phyloP scores from a whole-genome alignment of 2,329 filamentous ascomycete genomes.

The Fusarium xyrophilum region DNA sequence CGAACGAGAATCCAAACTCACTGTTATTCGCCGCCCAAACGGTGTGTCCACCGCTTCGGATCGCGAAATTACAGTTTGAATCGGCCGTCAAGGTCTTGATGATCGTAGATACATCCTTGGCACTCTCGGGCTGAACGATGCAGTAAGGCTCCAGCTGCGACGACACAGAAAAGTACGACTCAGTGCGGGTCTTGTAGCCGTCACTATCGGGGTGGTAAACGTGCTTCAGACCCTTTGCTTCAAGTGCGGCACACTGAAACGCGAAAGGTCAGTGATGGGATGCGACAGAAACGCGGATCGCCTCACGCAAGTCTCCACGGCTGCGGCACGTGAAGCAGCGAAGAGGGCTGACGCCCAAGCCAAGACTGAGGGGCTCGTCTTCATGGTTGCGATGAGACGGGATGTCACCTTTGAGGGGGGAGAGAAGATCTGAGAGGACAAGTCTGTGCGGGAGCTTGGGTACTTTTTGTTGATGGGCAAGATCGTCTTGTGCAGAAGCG shows the following conservation, averaged over 20 bases:
- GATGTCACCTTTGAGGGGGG: background rate
- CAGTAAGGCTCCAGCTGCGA: conserved; percentile 34
- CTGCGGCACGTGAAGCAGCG: background rate
- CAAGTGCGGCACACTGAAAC: conserved; percentile 15
- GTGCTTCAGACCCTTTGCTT: conserved; percentile 18
- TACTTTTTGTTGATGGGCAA: conserved; percentile 7
- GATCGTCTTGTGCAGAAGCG: background rate
- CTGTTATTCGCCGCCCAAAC: conserved; percentile 20
- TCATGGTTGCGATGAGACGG: conserved; percentile 9
- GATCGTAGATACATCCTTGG: conserved; percentile 36
- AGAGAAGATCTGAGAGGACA: conserved; percentile 1
- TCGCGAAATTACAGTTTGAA: conserved; percentile 6
- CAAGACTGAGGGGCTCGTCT: background rate
- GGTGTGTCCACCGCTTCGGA: conserved; percentile 12
- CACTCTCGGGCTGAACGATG: conserved; percentile 35
- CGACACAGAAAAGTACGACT: conserved; percentile 38
- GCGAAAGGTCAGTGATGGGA: background rate
- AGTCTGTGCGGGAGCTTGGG: conserved; percentile 9
- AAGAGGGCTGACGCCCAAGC: conserved; percentile 8
- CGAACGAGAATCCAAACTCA: background rate
- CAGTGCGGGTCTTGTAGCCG: conserved; percentile 25
- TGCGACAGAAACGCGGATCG: background rate
- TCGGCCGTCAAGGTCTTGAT: background rate
- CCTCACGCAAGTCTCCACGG: conserved; percentile 4
- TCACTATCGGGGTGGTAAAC: conserved; percentile 15